Evolutionary conservation across 78 protist genomes (phyloP), one percentile per base, ranked within the genome.

Genomic region (Bigelowiella natans): DNA sequence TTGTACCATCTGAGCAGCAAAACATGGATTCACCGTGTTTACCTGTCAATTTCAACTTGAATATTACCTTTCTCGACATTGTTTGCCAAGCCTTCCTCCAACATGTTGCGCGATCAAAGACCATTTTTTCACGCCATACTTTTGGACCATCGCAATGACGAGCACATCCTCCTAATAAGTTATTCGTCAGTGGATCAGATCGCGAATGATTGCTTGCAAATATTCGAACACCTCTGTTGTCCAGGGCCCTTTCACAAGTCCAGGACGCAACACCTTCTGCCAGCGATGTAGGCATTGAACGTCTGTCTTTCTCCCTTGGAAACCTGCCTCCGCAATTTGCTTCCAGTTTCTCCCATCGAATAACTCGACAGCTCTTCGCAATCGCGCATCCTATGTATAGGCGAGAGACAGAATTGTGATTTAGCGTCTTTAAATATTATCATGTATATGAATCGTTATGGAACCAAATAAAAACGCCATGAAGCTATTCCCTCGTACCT

Each of bases 221-320:
- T n/a, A n/a, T n/a, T n/a, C n/a, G n/a, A n/a, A n/a, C 31, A 37
- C 89, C 7, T 86, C 89, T 1, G 2, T 1, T 30, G 89, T 86
- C 89, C 89, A 86, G 26, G 89, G 89, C 3, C 89, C 89, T 40
- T 86, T 86, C 38, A 86, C 89, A 1, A 86, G 0, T 0, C 1
- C 89, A 0, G 89, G 89, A 30, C 36, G 30, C 29, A 86, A 40
- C 37, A 86, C 89, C n/a, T 86, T 86, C 1, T n/a, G 38, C 89
- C 89, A 86, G n/a, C 89, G 89, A n/a, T 86, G 89, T 0, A 36
- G 1, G 39, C 89, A 86, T n/a, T 86, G 89, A n/a, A 86, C 40
- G 3, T 86, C 89, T 1, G 89, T 86, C 40, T 83, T 83, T 29
- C 29, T 2, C 28, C 38, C 3, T 2, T 28, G 38, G 29, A 83